Base-by-base conservation (phyloP, 2,329 filamentous ascomycete species). In the Whalleya microplaca region DNA sequence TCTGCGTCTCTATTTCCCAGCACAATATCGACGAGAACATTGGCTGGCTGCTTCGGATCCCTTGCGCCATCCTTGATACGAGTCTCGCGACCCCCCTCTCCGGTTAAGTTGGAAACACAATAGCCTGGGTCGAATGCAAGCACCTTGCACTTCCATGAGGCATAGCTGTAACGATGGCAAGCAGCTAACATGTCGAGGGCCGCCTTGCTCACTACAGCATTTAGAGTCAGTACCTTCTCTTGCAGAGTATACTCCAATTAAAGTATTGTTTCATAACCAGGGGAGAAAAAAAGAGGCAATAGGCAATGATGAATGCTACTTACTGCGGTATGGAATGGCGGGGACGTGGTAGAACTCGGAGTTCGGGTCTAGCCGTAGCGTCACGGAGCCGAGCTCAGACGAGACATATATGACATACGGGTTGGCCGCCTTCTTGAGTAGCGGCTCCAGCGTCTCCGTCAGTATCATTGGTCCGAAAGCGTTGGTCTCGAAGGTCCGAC, bases 401-500 rank as follows among this genome's bases (percentile, higher is more conserved):
- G 72, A 72, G 21, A 76, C 67, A 49, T 75, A 67, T 48, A 76
- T 59, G 51, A 75, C 51, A 40, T 66, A 66, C 3, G 69, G 67
- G 14, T 59, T 62, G 2, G 55, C 27, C 1, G 69, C 67, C 21
- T 68, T 72, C 18, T 54, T 48, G 5, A 76, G 69, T 2, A 76
- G 58, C 3, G 69, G 67, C 51, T 69, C 65, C 10, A 76, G 52
- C 0, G 67, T 61, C 47, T 73, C 65, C 1, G 72, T 71, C 7
- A 73, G 49, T 1, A 71, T 29, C 10, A 64, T 40, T 2, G 64
- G 60, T 6, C 72, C 69, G 37, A 74, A 68, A 32, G 66, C 66
- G 63, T 76, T 75, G 46, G 70, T 68, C 53, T 85, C 82, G 56
- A 86, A 80, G 1, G 70, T 74, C 8, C 71, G 69, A 19, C 76